A percentile compares a stretch with the other conserved stretches of the same genome.
Evolutionary conservation across 768 basidiomycete genomes (phyloP).

Genomic region (Panaeolus papilionaceus): DNA sequence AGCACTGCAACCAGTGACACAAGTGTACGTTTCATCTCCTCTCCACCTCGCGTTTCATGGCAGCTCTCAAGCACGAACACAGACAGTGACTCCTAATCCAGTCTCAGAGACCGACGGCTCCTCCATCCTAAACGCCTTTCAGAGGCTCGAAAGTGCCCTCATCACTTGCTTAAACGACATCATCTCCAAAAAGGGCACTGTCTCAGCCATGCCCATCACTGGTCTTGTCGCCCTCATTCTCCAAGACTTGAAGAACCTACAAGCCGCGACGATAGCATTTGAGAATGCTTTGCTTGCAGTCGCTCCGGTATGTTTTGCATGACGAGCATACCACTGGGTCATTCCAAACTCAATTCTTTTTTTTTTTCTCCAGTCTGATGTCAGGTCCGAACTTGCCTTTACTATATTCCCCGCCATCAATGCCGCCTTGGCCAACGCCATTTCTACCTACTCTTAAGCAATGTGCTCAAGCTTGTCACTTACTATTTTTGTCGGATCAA

Average conservation of each 20-base stretch:
- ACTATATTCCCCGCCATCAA: slow-evolving; percentile 28
- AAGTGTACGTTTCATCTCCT: slow-evolving; percentile 23
- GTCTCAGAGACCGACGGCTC: slow-evolving; percentile 33
- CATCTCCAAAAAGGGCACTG: slow-evolving; percentile 33
- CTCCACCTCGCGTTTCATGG: background rate
- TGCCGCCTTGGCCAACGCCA: slow-evolving; percentile 33
- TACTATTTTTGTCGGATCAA: too few species aligned
- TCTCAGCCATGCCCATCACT: slow-evolving; percentile 29
- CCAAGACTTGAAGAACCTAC: slow-evolving; percentile 33
- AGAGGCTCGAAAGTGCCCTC: slow-evolving; percentile 24
- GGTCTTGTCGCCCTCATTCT: slow-evolving; percentile 12
- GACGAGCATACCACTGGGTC: background rate
- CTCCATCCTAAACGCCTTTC: slow-evolving; percentile 28
- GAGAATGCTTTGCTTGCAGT: slow-evolving; percentile 32
- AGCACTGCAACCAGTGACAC: slow-evolving; percentile 36
- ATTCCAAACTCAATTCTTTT: background rate
- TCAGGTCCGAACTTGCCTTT: slow-evolving; percentile 20
- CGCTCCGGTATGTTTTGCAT: slow-evolving; percentile 32
- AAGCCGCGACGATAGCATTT: slow-evolving; percentile 32
- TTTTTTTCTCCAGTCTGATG: background rate
- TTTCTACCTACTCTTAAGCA: slow-evolving; percentile 32
- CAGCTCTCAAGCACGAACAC: background rate
- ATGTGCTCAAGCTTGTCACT: too few species aligned
- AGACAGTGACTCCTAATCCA: slow-evolving; percentile 24
- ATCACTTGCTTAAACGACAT: slow-evolving; percentile 26